Evolutionary conservation across 176 grass and related monocot genomes (phyloP).

Genomic region (Eragrostis nindensis): DNA sequence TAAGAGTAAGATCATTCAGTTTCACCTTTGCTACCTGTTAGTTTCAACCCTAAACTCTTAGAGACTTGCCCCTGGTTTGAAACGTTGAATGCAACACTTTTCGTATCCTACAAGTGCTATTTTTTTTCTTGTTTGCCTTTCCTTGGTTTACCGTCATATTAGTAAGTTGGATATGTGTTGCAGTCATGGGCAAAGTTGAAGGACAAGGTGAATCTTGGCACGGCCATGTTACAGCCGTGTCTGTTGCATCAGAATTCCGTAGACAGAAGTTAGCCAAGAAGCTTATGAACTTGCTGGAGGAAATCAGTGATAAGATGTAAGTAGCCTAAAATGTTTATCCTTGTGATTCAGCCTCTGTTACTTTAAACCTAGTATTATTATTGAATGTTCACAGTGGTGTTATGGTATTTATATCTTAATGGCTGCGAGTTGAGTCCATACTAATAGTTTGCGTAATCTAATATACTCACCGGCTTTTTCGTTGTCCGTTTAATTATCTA

Average conservation of each 20-base stretch:
- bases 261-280: slow-evolving; percentile 94
- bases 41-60: slow-evolving; percentile 3
- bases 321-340: slow-evolving; percentile 5
- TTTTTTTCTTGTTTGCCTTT: not conserved
- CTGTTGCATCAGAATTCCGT: slow-evolving; percentile 84
- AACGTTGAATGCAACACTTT: not conserved
- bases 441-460: not conserved
- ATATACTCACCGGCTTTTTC: not conserved
- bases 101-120: not conserved
- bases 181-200: slow-evolving; percentile 99
- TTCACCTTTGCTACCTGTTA: not conserved
- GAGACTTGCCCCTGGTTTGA: not conserved
- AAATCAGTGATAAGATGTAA: slow-evolving; percentile 96
- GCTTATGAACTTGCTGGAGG: slow-evolving; percentile 89
- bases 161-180: slow-evolving; percentile 37
- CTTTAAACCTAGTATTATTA: not conserved
- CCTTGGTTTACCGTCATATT: not conserved
- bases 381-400: slow-evolving; percentile 1
- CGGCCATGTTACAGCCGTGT: slow-evolving; percentile 94
- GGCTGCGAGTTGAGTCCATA: slow-evolving; percentile 1
- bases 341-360: not conserved
- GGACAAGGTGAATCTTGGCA: slow-evolving; percentile 99
- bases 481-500: not conserved
- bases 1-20: not conserved
- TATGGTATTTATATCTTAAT: not conserved